Base-by-base conservation (phyloP, 495 filamentous ascomycete species). In the Niebla homalea region DNA sequence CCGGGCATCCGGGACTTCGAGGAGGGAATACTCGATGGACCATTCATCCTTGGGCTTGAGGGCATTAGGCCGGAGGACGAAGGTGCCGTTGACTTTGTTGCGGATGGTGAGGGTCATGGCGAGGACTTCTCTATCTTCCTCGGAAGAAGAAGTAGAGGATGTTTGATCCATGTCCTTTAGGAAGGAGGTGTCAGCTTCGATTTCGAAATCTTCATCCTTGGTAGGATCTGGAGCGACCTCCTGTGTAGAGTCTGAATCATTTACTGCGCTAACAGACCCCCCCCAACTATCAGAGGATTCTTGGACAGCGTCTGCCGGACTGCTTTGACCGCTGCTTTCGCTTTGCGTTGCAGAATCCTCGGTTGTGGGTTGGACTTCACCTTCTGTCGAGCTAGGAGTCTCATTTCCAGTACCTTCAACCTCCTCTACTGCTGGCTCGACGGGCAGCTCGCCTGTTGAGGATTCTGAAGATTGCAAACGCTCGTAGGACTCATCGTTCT, bases 11-110 rank as follows among this genome's bases (percentile, higher is more conserved):
- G 57, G 35, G 2, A 81, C 56, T 58, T 92, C 84, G 40, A 70
- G 64, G 26, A 95, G 61, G 21, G 76, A 70, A 64, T 94, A 95
- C 49, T 94, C 80, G 36, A 96, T 66, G 0, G 64, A 63, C 90
- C 92, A 98, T 1, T 66, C 62, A 54, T 89, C 77, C 0, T 53
- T 12, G 14, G 64, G 42, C 0, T 26, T 54, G 38, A 93, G 61
- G 1, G 70, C 42, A 1, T 61, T 44, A 0, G 87, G 85, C 2
- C 88, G 78, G 1, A 64, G 51, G 8, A 88, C 80, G 46, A 72
- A 68, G 16, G 66, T 44, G 21, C 74, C 79, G 64, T 95, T 87
- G 48, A 95, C 73, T 49, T 72, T 75, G 65, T 87, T 90, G 50
- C 75, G 75, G 50, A 86, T 69, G 0, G 77, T 80, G 26, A 95